Base-by-base conservation (phyloP, 306 rosid species). In the Lupinus albus region DNA sequence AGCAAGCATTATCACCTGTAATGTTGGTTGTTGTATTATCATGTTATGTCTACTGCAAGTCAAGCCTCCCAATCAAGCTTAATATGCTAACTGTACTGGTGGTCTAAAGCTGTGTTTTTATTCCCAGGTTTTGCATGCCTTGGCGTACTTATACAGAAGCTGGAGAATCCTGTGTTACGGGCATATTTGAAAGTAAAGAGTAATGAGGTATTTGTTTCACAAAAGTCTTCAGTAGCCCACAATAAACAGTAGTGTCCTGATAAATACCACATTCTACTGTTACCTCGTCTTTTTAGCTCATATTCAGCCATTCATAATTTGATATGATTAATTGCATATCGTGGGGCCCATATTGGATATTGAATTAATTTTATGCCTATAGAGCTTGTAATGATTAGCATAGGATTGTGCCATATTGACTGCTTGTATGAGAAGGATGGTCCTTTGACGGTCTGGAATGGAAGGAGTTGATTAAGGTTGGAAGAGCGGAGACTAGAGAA, bases 111-210 rank as follows among this genome's bases (percentile, higher is more conserved):
- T 30, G 25, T 63, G 45, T 36, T 68, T 75, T 77, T 35, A 59
- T 55, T 79, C 61, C 21, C 79, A 93, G 97, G 97, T 78, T 93
- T 93, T 71, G 97, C 99, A 73, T 88, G 86, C 84, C 97, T 93
- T 58, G 99, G 99, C 2, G 90, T 93, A 32, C 85, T 93, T 78
- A 78, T 93, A 85, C 99, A 93, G 67, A 93, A 93, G 92, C 78
- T 93, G 79, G 99, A 90, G 85, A 93, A 93, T 85, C 99, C 99
- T 63, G 94, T 84, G 8, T 65, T 93, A 61, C 89, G 94, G 58
- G 95, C 89, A 13, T 82, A 89, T 80, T 75, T 93, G 76, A 86
- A 83, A 85, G 88, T 90, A 76, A 76, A 82, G 53, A 83, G 96
- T 72, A 85, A 85, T 78, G 99, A 90, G 96, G 99, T 88, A 68